Evolutionary conservation across 1,284 basidiomycete species (phyloP).

Genomic region (Tranzscheliella williamsii): DNA sequence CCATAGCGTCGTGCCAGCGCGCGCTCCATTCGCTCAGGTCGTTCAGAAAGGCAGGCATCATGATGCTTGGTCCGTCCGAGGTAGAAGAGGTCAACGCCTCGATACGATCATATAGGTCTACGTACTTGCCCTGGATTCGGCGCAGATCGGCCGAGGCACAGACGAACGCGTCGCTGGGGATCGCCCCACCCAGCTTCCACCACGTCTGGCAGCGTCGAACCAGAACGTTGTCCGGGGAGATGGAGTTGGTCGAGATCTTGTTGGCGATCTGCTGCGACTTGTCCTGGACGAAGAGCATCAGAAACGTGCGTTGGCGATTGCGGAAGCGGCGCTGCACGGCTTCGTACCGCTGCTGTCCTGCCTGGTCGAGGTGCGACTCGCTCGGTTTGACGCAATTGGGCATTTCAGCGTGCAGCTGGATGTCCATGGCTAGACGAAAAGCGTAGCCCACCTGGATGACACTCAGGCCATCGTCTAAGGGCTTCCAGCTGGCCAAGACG

Average conservation of each 20-base stretch:
- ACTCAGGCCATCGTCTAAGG: slow-evolving; percentile 35
- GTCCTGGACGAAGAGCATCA: slow-evolving; percentile 43
- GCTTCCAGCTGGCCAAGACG: slow-evolving; percentile 40
- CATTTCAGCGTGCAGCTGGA: slow-evolving; percentile 37
- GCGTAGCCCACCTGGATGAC: slow-evolving; percentile 39
- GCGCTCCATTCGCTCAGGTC: slow-evolving; percentile 34
- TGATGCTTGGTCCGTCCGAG: slow-evolving; percentile 32
- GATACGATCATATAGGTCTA: slow-evolving; percentile 36
- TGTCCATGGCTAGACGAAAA: slow-evolving; percentile 43
- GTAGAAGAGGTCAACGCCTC: slow-evolving; percentile 25
- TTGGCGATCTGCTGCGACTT: slow-evolving; percentile 44
- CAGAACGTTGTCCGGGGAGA: slow-evolving; percentile 29
- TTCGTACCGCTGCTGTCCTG: slow-evolving; percentile 24
- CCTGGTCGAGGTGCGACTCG: slow-evolving; percentile 27
- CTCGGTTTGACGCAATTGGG: slow-evolving; percentile 37
- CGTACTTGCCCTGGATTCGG: slow-evolving; percentile 36
- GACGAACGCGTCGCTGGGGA: slow-evolving; percentile 27
- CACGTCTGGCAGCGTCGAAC: slow-evolving; percentile 38
- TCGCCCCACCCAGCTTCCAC: slow-evolving; percentile 24
- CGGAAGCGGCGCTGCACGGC: slow-evolving; percentile 34
- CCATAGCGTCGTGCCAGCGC: slow-evolving; percentile 32
- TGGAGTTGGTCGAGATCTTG: slow-evolving; percentile 30
- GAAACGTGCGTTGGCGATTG: slow-evolving; percentile 40
- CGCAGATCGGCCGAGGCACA: slow-evolving; percentile 35
- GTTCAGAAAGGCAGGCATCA: slow-evolving; percentile 39